A percentile compares a stretch with the other conserved stretches of the same genome.
Conservation (phyloP, 1,139 yeast species). For the Lodderomyces beijingensis region DNA sequence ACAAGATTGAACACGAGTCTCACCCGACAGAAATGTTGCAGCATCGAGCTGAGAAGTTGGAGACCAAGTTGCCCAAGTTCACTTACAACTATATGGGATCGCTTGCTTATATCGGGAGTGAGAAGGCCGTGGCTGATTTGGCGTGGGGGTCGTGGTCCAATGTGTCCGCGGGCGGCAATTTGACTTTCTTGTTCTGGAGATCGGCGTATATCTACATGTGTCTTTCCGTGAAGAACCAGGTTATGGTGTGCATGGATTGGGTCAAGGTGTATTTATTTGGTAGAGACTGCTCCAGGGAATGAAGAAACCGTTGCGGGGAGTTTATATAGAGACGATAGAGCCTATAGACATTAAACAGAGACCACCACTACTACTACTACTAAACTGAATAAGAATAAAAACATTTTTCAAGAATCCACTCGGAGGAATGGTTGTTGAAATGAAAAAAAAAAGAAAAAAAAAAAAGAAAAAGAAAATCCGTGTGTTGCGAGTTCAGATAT, state of each 20-base stretch:
- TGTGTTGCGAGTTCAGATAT: too few species aligned
- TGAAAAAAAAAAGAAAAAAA: too few species aligned
- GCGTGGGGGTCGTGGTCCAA: slow-evolving; percentile 83
- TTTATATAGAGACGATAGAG: slow-evolving; percentile 8
- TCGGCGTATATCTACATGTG: slow-evolving; percentile 90
- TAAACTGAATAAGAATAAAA: too few species aligned
- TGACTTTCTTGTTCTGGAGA: slow-evolving; percentile 91
- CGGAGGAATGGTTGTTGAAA: too few species aligned
- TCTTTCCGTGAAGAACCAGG: slow-evolving; percentile 80
- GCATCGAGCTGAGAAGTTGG: slow-evolving; percentile 34
- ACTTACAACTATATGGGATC: slow-evolving; percentile 66
- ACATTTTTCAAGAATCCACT: too few species aligned
- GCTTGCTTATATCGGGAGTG: slow-evolving; percentile 79
- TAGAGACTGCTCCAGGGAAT: slow-evolving; percentile 69
- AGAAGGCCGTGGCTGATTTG: slow-evolving; percentile 88
- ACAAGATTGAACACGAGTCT: slow-evolving; percentile 24
- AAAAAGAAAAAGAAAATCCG: too few species aligned
- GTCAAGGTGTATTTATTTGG: slow-evolving; percentile 80
- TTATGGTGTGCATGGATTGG: slow-evolving; percentile 85
- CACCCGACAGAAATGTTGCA: slow-evolving; percentile 33
- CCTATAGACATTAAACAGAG: slow-evolving; percentile 1
- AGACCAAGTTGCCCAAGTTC: slow-evolving; percentile 51
- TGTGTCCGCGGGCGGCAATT: slow-evolving; percentile 75
- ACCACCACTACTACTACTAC: too few species aligned
- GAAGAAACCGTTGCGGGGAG: neutral